phyloP scores from a whole-genome alignment of 148 eudicot genomes.

The Rhododendron molle region DNA sequence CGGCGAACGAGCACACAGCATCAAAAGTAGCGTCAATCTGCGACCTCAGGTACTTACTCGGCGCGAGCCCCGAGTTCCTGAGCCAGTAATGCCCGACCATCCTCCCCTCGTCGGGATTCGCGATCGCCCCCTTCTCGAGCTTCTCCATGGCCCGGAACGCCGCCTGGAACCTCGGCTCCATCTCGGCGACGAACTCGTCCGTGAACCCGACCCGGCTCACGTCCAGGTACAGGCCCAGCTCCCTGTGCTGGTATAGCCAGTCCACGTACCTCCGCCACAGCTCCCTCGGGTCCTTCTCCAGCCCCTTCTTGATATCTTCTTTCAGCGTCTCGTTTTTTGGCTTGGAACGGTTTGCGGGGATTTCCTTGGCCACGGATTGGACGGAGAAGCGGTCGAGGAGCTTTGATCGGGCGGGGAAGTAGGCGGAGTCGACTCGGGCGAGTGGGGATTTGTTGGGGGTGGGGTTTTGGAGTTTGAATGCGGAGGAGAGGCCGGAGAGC shows the following conservation, averaged over 20 bases:
- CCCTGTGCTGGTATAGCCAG: conserved; percentile 95
- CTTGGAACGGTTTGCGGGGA: conserved; percentile 22
- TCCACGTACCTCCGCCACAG: conserved; percentile 78
- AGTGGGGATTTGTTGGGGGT: neutral
- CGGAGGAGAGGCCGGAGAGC: conserved; percentile 36
- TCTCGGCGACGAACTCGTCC: conserved; percentile 57
- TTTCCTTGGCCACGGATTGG: conserved; percentile 47
- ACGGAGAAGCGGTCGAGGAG: neutral
- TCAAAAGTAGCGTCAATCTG: conserved; percentile 80
- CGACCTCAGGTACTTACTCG: conserved; percentile 45
- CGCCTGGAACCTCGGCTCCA: conserved; percentile 53
- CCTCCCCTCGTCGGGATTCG: conserved; percentile 90
- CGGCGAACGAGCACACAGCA: conserved; percentile 56
- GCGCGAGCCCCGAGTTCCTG: conserved; percentile 63
- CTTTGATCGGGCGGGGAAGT: conserved; percentile 23
- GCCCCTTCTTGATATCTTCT: conserved; percentile 19
- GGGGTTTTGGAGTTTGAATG: conserved; percentile 22
- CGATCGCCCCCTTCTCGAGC: conserved; percentile 82
- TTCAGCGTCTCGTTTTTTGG: conserved; percentile 11
- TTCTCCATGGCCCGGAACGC: conserved; percentile 72
- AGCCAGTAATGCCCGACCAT: conserved; percentile 99
- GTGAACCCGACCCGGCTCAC: conserved; percentile 87
- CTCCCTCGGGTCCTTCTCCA: conserved; percentile 51
- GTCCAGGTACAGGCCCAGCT: conserved; percentile 79
- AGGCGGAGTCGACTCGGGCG: conserved; percentile 16